These are phyloP conservation scores for Aspergillus eucalypticola DNA, from an alignment of 2,329 filamentous ascomycete species.

Conservation along the genomic window DNA sequence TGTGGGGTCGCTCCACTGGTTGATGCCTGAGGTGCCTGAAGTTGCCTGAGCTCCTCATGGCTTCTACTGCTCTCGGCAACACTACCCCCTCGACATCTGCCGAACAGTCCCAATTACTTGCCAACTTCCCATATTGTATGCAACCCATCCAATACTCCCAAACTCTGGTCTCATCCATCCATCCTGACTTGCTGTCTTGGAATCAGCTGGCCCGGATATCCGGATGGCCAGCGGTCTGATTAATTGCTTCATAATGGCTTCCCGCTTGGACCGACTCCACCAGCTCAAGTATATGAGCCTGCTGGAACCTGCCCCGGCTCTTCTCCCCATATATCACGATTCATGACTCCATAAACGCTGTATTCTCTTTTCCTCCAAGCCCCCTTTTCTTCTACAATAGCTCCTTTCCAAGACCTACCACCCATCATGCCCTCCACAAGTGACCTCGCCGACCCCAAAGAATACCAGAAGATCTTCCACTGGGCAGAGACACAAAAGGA, in stretches of 20 bases:
- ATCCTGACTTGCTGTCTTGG: neutral
- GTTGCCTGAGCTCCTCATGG: neutral
- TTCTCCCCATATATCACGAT: neutral
- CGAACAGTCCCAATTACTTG: constrained; percentile 17
- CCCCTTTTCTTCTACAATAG: neutral
- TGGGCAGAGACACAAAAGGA: constrained; percentile 64
- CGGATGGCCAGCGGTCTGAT: neutral
- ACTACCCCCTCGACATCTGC: constrained; percentile 23
- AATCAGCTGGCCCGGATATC: neutral
- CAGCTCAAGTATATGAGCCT: constrained; percentile 12
- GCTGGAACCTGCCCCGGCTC: neutral
- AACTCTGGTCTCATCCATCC: neutral
- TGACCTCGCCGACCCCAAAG: constrained; percentile 31
- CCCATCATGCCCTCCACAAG: constrained; percentile 29
- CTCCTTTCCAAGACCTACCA: neutral
- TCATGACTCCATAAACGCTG: neutral
- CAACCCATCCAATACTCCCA: neutral
- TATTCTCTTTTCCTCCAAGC: neutral
- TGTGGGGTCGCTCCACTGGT: constrained; percentile 30
- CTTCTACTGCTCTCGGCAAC: constrained; percentile 24
- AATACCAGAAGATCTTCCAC: constrained; percentile 56
- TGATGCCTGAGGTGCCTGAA: too few species aligned
- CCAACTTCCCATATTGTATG: neutral
- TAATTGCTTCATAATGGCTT: constrained; percentile 1
- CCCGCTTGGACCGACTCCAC: constrained; percentile 9